Percentiles rank a stretch among this genome's conserved stretches.
phyloP scores from a whole-genome alignment of 1,284 basidiomycete species.

The Pyrrhoderma noxium region DNA sequence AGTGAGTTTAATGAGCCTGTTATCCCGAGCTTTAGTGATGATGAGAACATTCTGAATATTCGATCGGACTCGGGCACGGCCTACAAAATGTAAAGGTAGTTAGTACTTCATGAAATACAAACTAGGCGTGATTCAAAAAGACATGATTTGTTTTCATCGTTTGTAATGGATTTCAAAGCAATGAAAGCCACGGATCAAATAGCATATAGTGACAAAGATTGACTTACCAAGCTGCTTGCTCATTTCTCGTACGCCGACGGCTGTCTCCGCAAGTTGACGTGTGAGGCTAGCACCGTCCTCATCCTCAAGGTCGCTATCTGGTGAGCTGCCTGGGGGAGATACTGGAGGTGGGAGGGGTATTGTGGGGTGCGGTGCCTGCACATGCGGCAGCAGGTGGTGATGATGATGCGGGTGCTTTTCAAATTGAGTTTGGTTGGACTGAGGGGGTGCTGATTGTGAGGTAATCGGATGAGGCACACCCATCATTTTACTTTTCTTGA shows the following conservation, averaged over 20 bases:
- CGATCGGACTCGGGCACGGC: slow-evolving; percentile 85
- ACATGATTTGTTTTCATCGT: neutral
- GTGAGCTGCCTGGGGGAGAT: slow-evolving; percentile 18
- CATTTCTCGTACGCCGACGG: slow-evolving; percentile 96
- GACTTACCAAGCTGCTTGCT: slow-evolving; percentile 92
- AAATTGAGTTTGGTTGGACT: neutral
- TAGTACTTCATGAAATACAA: neutral
- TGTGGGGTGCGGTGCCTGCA: slow-evolving; percentile 10
- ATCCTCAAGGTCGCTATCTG: slow-evolving; percentile 43
- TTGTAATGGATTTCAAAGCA: neutral
- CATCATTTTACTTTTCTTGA: slow-evolving; percentile 29
- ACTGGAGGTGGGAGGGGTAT: slow-evolving; percentile 16
- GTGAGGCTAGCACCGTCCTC: slow-evolving; percentile 75
- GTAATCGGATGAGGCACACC: slow-evolving; percentile 12
- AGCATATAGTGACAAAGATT: slow-evolving; percentile 17
- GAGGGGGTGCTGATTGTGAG: slow-evolving; percentile 21
- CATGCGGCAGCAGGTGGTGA: slow-evolving; percentile 8
- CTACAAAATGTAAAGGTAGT: slow-evolving; percentile 32
- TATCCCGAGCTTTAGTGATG: slow-evolving; percentile 97
- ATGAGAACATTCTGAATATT: slow-evolving; percentile 92
- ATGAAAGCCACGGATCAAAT: too few species aligned
- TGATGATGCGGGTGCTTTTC: slow-evolving; percentile 5
- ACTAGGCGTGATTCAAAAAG: neutral
- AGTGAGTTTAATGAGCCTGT: slow-evolving; percentile 91
- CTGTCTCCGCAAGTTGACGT: slow-evolving; percentile 91